Base-by-base conservation (phyloP, 805 yeast genomes). In the Pichia pseudocactophila region DNA sequence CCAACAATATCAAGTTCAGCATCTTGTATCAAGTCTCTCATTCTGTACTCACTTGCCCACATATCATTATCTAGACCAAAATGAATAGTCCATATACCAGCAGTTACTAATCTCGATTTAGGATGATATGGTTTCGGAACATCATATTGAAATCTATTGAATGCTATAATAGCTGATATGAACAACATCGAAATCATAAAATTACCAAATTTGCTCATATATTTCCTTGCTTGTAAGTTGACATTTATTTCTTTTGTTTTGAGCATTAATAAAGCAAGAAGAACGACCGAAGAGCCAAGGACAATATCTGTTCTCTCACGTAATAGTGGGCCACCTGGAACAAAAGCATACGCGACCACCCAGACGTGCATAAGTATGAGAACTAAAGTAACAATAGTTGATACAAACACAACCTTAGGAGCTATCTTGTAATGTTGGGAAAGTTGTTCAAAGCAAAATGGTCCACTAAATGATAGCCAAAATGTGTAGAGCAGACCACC, bases 41-140 rank as follows among this genome's bases (percentile, higher is more conserved):
- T 90, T 50, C 97, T 75, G 34, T 76, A 79, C 63, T 92, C 97
- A 50, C 88, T 77, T 0, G 95, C 90, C 98, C 98, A 92, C 92
- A 92, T 82, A 58, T 88, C 96, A 61, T 92, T 92, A 61, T 92
- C 98, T 39, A 92, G 71, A 19, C 97, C 98, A 59, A 92, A 92
- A 65, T 92, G 98, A 50, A 92, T 81, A 18, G 97, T 90, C 98
- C 98, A 92, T 47, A 92, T 89, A 59, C 97, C 98, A 2, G 97
- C 89, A 1, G 96, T 88, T 53, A 92, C 74, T 4, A 85, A 60
- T 51, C 79, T 74, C 2, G 85, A 71, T n/a, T 70, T 70, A 12
- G 87, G 80, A 53, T 80, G 82, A 52, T 75, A 73, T 10, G 92
- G 88, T 42, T 61, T 61, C 12, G 89, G 88, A 27, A 77, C 78